A percentile compares a stretch with the other conserved stretches of the same genome.
Evolutionary conservation across 2,329 filamentous ascomycete genomes (phyloP).

Genomic region (Colletotrichum sp.): DNA sequence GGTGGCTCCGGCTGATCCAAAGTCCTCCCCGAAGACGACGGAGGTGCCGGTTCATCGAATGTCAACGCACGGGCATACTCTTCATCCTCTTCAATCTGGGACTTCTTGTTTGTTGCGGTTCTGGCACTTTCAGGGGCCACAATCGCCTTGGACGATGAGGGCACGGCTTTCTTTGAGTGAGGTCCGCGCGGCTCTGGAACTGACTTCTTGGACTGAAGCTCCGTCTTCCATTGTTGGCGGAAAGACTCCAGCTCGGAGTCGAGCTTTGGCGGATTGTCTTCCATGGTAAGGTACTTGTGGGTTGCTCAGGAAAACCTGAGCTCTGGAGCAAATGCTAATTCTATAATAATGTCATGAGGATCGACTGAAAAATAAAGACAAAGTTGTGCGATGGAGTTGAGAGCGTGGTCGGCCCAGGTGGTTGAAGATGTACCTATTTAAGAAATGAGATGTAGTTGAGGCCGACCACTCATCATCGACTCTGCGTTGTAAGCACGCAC

Average conservation of each 20-base stretch:
- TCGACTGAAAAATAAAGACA: neutral
- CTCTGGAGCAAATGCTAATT: neutral
- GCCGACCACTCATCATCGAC: constrained; percentile 17
- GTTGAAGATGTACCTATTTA: neutral
- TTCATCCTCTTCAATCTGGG: constrained; percentile 38
- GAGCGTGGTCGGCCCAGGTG: neutral
- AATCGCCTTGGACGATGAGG: constrained; percentile 24
- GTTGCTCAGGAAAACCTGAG: neutral
- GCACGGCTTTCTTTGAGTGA: constrained; percentile 27
- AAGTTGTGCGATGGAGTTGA: neutral
- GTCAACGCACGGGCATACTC: constrained; percentile 35
- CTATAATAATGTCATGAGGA: neutral
- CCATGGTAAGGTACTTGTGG: neutral
- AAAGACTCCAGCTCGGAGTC: constrained; percentile 84
- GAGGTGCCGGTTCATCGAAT: constrained; percentile 34
- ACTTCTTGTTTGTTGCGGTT: neutral
- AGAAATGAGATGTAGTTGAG: constrained; percentile 12
- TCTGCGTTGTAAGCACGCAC: constrained; percentile 15
- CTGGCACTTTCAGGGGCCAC: constrained; percentile 27
- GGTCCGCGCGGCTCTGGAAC: neutral
- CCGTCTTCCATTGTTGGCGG: constrained; percentile 83
- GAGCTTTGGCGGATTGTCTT: constrained; percentile 36
- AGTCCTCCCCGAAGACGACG: neutral
- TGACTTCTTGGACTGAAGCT: constrained; percentile 61
- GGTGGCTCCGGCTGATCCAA: constrained; percentile 20